Percentiles rank a stretch among this genome's conserved stretches.
phyloP scores from a whole-genome alignment of 495 filamentous ascomycete genomes.

The Annulohypoxylon maeteangense region DNA sequence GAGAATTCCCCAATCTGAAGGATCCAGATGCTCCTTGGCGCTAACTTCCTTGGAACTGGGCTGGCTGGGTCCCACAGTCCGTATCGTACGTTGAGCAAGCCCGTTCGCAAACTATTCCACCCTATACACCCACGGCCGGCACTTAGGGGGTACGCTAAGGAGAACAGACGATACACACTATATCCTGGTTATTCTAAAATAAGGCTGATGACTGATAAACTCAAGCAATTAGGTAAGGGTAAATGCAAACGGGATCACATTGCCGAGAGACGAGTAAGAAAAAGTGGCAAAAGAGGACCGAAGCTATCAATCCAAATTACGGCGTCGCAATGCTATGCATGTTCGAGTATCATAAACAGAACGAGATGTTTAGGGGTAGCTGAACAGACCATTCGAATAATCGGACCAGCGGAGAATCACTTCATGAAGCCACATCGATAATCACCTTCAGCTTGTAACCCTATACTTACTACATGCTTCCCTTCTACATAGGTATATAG shows the following conservation, averaged over 20 bases:
- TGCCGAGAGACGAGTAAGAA: neutral
- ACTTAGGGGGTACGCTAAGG: slow-evolving; percentile 13
- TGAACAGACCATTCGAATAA: neutral
- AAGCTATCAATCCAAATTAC: slow-evolving; percentile 16
- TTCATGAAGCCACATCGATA: neutral
- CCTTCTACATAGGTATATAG: neutral
- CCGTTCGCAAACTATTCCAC: neutral
- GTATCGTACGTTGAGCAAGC: slow-evolving; percentile 20
- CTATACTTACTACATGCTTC: neutral
- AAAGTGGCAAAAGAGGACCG: neutral
- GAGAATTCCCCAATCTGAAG: neutral
- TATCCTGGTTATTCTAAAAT: slow-evolving; percentile 17
- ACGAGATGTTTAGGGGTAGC: slow-evolving; percentile 2
- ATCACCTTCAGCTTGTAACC: slow-evolving; percentile 8
- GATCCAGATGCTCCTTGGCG: neutral
- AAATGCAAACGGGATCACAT: neutral
- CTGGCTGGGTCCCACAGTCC: neutral
- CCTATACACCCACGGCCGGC: slow-evolving; percentile 2
- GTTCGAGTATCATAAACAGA: neutral
- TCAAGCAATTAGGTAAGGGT: slow-evolving; percentile 6
- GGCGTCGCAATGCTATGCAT: slow-evolving; percentile 18
- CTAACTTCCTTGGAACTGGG: slow-evolving; percentile 23
- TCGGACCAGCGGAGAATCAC: neutral
- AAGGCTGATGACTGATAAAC: slow-evolving; percentile 20
- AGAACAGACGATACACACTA: neutral